phyloP scores from a whole-genome alignment of 208 protist genomes.

The Acanthamoeba healyi region DNA sequence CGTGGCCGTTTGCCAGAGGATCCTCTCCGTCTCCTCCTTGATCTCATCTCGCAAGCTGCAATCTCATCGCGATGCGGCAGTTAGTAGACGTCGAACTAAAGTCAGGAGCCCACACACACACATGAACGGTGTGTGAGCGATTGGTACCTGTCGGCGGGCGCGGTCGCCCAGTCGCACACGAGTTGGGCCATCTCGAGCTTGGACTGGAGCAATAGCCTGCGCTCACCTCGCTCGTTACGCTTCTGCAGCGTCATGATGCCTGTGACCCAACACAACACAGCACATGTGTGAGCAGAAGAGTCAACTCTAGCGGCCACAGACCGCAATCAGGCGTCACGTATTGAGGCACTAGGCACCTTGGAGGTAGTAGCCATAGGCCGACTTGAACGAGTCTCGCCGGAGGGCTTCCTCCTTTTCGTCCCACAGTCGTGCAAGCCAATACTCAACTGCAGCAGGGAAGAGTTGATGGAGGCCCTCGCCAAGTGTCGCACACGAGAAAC shows the following conservation, averaged over 20 bases:
- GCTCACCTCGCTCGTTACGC: conserved; percentile 44
- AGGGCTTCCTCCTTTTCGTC: conserved; percentile 7
- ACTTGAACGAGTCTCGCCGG: conserved; percentile 23
- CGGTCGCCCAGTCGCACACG: conserved; percentile 39
- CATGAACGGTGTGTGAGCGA: no score
- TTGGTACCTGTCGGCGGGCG: neutral
- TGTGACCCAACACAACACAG: no score
- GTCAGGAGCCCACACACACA: no score
- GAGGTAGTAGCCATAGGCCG: conserved; percentile 45
- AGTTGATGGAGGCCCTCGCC: no score
- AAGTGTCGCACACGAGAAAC: no score
- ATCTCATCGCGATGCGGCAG: neutral
- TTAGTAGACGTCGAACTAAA: neutral
- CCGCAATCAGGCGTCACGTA: neutral
- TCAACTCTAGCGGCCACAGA: no score
- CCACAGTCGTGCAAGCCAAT: conserved; percentile 52
- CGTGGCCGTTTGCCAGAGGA: conserved; percentile 32
- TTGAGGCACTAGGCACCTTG: no score
- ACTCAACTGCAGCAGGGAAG: conserved; percentile 33
- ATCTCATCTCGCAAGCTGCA: conserved; percentile 20
- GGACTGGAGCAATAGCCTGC: neutral
- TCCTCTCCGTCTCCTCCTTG: conserved; percentile 31
- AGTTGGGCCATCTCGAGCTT: conserved; percentile 21
- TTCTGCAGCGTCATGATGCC: conserved; percentile 14
- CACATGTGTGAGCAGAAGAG: no score